Conservation (phyloP, 2,329 filamentous ascomycete species). For the Mycosphaerelloides madeirae region DNA sequence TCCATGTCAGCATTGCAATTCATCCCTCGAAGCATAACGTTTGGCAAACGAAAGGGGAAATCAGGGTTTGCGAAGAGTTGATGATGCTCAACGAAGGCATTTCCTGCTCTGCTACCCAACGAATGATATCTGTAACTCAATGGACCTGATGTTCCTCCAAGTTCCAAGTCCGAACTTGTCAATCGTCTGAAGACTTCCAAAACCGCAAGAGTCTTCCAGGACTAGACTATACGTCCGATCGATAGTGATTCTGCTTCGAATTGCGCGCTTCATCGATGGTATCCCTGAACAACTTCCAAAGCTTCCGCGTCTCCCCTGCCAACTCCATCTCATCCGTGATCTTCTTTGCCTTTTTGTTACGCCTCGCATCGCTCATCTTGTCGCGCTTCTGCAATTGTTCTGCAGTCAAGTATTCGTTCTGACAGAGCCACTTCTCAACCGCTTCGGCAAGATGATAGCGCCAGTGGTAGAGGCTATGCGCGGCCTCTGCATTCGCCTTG, state of each 20-base stretch:
- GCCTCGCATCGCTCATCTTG: slow-evolving; percentile 56
- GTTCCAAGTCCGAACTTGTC: background rate
- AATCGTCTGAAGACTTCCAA: too few species aligned
- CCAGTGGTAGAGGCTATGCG: slow-evolving; percentile 72
- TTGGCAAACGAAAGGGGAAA: slow-evolving; percentile 22
- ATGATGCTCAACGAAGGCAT: background rate
- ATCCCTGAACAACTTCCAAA: slow-evolving; percentile 63
- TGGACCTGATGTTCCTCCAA: background rate
- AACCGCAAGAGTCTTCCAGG: too few species aligned
- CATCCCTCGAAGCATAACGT: slow-evolving; percentile 20
- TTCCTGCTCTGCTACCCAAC: too few species aligned
- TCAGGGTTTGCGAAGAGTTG: slow-evolving; percentile 23
- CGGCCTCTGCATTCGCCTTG: slow-evolving; percentile 61
- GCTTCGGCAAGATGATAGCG: slow-evolving; percentile 67
- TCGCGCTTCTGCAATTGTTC: slow-evolving; percentile 58
- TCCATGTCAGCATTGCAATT: slow-evolving; percentile 24
- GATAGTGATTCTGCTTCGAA: slow-evolving; percentile 40
- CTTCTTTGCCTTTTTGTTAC: slow-evolving; percentile 56
- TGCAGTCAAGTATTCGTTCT: slow-evolving; percentile 54
- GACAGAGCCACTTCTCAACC: slow-evolving; percentile 59
- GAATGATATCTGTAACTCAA: background rate
- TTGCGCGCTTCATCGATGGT: slow-evolving; percentile 57
- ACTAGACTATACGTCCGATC: too few species aligned
- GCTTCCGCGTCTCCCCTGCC: slow-evolving; percentile 53
- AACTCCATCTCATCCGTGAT: slow-evolving; percentile 62